phyloP scores from a whole-genome alignment of 768 basidiomycete species.

The Boletellus emodensis region DNA sequence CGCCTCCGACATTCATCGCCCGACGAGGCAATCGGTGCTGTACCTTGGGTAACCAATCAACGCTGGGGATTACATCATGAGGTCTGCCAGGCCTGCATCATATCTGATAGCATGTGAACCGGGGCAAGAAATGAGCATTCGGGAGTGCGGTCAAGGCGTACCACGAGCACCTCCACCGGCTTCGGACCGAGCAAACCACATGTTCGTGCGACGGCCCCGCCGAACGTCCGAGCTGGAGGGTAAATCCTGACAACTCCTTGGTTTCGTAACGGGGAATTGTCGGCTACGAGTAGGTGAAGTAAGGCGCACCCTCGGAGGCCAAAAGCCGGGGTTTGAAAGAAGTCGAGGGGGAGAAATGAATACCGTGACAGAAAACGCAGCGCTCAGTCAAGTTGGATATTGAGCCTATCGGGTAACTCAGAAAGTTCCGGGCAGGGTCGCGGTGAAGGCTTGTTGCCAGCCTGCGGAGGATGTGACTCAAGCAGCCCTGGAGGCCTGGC shows the following conservation, averaged over 20 bases:
- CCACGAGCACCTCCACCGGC: not conserved
- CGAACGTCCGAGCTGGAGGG: not conserved
- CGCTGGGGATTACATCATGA: not conserved
- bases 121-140: not conserved
- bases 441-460: too few species aligned
- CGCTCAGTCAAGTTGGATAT: too few species aligned
- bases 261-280: not conserved
- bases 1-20: slow-evolving; percentile 23
- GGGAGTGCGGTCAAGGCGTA: not conserved
- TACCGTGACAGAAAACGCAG: too few species aligned
- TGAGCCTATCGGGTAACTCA: too few species aligned
- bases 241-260: not conserved
- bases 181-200: not conserved
- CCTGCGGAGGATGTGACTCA: too few species aligned
- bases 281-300: too few species aligned
- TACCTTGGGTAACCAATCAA: slow-evolving; percentile 1
- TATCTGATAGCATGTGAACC: not conserved
- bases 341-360: too few species aligned
- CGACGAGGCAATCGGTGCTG: slow-evolving; percentile 6
- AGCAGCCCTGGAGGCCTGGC: too few species aligned
- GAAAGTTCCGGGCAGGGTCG: too few species aligned
- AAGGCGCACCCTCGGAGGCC: too few species aligned
- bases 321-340: too few species aligned
- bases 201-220: not conserved
- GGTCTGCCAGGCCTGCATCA: not conserved